These are phyloP conservation scores for Colletotrichum neosansevieriae DNA, from an alignment of 2,329 filamentous ascomycete species.

Conservation along the genomic window DNA sequence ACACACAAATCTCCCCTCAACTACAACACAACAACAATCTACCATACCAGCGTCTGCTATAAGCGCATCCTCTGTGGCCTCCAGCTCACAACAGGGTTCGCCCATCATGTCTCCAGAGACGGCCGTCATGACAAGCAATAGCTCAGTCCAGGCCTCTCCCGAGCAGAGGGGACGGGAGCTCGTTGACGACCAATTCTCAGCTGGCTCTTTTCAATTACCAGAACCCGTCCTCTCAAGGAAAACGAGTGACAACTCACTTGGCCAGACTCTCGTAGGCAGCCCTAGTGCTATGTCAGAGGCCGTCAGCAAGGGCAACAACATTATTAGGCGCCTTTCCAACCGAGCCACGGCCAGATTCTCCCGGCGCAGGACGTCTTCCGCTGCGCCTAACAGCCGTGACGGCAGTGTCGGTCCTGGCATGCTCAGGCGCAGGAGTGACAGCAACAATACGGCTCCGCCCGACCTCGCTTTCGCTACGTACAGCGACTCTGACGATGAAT, in stretches of 20 bases:
- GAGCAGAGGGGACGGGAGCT: slow-evolving; percentile 69
- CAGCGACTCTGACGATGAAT: slow-evolving; percentile 70
- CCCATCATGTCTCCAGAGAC: slow-evolving; percentile 69
- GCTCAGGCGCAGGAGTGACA: slow-evolving; percentile 88
- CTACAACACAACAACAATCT: slow-evolving; percentile 45
- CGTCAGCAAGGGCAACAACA: slow-evolving; percentile 49
- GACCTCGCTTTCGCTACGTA: slow-evolving; percentile 56
- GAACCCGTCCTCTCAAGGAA: slow-evolving; percentile 75
- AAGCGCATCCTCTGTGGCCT: slow-evolving; percentile 67
- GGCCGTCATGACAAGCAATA: slow-evolving; percentile 66
- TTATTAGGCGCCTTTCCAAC: slow-evolving; percentile 89
- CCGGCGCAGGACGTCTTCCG: slow-evolving; percentile 82
- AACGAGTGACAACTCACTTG: slow-evolving; percentile 72
- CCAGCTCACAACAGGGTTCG: slow-evolving; percentile 67
- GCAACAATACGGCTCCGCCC: slow-evolving; percentile 77
- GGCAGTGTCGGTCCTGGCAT: slow-evolving; percentile 91
- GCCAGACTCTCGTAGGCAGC: slow-evolving; percentile 67
- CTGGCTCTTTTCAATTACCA: slow-evolving; percentile 75
- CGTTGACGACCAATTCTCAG: slow-evolving; percentile 59
- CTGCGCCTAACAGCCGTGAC: slow-evolving; percentile 81
- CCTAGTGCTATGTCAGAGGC: slow-evolving; percentile 68
- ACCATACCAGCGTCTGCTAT: slow-evolving; percentile 64
- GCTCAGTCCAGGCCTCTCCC: slow-evolving; percentile 75
- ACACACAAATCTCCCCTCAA: slow-evolving; percentile 57
- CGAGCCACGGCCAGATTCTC: slow-evolving; percentile 75